These are phyloP conservation scores for Bolboschoenus planiculmis DNA, from an alignment of 176 grass and related monocot genomes.

Conservation along the genomic window DNA sequence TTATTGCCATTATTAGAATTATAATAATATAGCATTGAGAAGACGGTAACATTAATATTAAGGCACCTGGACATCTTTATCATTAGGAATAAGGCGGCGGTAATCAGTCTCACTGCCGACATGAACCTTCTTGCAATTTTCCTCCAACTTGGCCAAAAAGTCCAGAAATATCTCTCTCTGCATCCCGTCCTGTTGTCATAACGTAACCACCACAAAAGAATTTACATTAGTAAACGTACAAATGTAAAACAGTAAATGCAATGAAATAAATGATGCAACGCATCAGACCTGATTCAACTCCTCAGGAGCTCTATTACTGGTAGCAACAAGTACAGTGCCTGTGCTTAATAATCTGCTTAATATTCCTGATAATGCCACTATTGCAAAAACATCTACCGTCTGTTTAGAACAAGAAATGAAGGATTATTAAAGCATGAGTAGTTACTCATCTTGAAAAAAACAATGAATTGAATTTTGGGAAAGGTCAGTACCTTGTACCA, in stretches of 20 bases:
- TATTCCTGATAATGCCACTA: conserved; percentile 82
- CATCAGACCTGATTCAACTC: conserved; percentile 79
- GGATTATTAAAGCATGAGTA: not conserved
- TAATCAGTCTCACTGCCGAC: conserved; percentile 64
- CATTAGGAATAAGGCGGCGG: conserved; percentile 69
- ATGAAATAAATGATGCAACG: not conserved
- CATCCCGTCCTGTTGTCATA: conserved; percentile 72
- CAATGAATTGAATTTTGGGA: not conserved
- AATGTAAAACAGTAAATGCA: conserved; percentile 13
- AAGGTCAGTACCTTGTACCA: conserved; percentile 9
- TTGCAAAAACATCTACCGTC: conserved; percentile 94
- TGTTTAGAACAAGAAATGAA: conserved; percentile 29
- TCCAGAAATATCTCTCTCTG: conserved; percentile 81
- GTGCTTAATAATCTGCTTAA: conserved; percentile 69
- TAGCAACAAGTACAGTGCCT: conserved; percentile 76
- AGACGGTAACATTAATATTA: not conserved
- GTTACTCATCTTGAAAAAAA: not conserved
- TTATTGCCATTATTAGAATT: not conserved
- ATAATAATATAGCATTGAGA: not conserved
- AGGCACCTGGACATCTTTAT: conserved; percentile 43
- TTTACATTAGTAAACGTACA: conserved; percentile 2
- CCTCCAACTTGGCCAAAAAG: conserved; percentile 64
- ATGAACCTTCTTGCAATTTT: conserved; percentile 70
- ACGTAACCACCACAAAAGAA: conserved; percentile 19
- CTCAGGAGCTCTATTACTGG: conserved; percentile 80